These are phyloP conservation scores for Patellaria atrata DNA, from an alignment of 495 filamentous ascomycete species.

Conservation along the genomic window DNA sequence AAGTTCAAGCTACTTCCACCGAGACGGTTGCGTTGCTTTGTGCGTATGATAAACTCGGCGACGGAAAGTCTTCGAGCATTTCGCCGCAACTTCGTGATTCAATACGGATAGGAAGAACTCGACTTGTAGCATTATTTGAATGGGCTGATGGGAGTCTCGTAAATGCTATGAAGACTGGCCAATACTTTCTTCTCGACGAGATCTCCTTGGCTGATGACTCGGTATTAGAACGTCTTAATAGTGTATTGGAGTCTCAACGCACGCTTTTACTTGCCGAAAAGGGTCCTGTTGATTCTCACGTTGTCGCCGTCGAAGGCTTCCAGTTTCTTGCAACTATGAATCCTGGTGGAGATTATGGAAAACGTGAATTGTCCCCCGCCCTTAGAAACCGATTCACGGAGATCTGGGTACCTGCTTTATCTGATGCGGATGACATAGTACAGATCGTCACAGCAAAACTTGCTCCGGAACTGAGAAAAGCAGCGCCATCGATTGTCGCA, in stretches of 20 bases:
- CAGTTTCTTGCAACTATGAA: conserved; percentile 99
- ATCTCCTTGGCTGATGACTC: conserved; percentile 97
- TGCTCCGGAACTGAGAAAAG: conserved; percentile 28
- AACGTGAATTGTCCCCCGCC: conserved; percentile 89
- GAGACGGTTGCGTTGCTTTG: conserved; percentile 32
- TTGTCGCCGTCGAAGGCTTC: conserved; percentile 68
- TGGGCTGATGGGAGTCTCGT: conserved; percentile 96
- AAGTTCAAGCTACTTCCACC: conserved; percentile 25
- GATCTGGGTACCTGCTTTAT: conserved; percentile 85
- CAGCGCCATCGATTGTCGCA: conserved; percentile 54
- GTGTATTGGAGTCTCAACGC: conserved; percentile 81
- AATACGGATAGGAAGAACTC: conserved; percentile 45
- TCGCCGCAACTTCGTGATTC: conserved; percentile 36
- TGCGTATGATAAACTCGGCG: conserved; percentile 33
- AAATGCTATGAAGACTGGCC: conserved; percentile 77
- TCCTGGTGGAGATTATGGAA: conserved; percentile 94
- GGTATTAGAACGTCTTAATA: conserved; percentile 90
- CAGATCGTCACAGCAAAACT: conserved; percentile 76
- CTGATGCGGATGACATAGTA: conserved; percentile 68
- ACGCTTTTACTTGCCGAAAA: conserved; percentile 89
- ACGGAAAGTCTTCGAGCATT: conserved; percentile 26
- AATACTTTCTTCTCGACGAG: conserved; percentile 90
- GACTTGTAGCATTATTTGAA: conserved; percentile 76
- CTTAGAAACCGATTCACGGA: conserved; percentile 95
- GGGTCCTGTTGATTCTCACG: conserved; percentile 62